A percentile compares a stretch with the other conserved stretches of the same genome.
These are phyloP conservation scores for Gossypium schwendimanii DNA, from an alignment of 441 rosid species.

Conservation along the genomic window DNA sequence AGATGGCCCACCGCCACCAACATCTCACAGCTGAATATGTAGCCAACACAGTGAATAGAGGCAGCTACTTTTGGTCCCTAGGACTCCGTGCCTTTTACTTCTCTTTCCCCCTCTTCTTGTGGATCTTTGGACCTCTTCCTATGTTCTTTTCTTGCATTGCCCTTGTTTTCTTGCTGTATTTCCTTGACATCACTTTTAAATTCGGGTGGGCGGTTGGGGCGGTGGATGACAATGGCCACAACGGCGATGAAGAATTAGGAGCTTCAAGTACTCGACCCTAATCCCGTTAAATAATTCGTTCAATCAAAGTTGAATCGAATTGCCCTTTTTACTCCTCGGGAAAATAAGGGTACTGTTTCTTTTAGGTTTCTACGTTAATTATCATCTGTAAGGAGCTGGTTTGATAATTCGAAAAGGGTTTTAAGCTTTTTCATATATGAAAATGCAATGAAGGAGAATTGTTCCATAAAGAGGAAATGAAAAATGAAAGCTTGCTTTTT, in stretches of 20 bases:
- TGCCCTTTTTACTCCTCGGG: background rate
- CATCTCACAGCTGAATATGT: conserved; percentile 54
- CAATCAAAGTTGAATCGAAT: conserved; percentile 2
- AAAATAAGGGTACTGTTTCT: background rate
- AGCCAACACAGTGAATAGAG: conserved; percentile 55
- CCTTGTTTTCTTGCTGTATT: conserved; percentile 55
- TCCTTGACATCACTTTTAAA: conserved; percentile 51
- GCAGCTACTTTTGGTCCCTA: conserved; percentile 83
- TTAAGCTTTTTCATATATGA: background rate
- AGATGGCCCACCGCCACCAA: conserved; percentile 20
- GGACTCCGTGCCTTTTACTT: conserved; percentile 84
- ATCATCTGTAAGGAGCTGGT: background rate
- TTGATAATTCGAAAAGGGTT: background rate
- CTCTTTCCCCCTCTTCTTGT: conserved; percentile 73
- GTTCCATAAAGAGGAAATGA: conserved; percentile 3
- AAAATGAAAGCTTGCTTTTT: background rate
- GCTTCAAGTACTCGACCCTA: too few relatives aligned
- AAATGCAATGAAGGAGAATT: background rate
- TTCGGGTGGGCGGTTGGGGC: conserved; percentile 29
- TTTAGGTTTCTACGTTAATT: background rate
- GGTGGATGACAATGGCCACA: conserved; percentile 14
- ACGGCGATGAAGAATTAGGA: conserved; percentile 25
- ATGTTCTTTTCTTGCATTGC: conserved; percentile 55
- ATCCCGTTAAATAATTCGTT: background rate
- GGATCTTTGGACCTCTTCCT: conserved; percentile 90